These are phyloP conservation scores for Bimuria novae-zelandiae DNA, from an alignment of 2,329 filamentous ascomycete species.

Conservation along the genomic window DNA sequence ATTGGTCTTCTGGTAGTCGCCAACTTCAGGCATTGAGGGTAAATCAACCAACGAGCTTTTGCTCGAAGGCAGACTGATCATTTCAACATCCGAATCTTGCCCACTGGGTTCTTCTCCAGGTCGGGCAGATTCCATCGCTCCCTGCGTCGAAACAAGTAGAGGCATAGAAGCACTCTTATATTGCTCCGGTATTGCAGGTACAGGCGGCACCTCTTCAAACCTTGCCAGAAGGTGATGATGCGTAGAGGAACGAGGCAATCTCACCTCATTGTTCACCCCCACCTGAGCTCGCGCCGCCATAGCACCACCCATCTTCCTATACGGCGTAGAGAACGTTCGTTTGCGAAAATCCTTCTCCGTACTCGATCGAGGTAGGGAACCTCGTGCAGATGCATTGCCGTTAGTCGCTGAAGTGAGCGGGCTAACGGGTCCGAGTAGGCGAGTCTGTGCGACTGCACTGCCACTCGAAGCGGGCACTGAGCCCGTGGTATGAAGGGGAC, in stretches of 20 bases:
- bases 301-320: conserved; percentile 25
- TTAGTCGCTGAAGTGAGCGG: conserved; percentile 19
- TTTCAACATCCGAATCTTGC: not conserved
- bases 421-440: conserved; percentile 21
- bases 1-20: not conserved
- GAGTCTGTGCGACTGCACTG: conserved; percentile 15
- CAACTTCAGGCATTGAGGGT: not conserved
- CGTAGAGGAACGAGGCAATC: conserved; percentile 35
- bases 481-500: not conserved
- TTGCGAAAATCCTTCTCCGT: conserved; percentile 25
- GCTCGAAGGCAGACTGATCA: not conserved
- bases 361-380: conserved; percentile 17
- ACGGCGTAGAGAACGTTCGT: conserved; percentile 26
- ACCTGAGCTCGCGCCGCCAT: conserved; percentile 26
- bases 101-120: not conserved
- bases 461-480: conserved; percentile 1
- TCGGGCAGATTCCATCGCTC: not conserved
- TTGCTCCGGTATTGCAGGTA: conserved; percentile 30
- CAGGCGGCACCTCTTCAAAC: conserved; percentile 24
- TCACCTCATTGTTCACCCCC: conserved; percentile 39
- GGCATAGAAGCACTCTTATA: conserved; percentile 25
- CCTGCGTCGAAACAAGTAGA: conserved; percentile 1
- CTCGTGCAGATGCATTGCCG: not conserved
- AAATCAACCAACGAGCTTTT: not conserved
- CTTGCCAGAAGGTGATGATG: conserved; percentile 28